Base-by-base conservation (phyloP, 768 basidiomycete genomes). In the Boletus huronensis region DNA sequence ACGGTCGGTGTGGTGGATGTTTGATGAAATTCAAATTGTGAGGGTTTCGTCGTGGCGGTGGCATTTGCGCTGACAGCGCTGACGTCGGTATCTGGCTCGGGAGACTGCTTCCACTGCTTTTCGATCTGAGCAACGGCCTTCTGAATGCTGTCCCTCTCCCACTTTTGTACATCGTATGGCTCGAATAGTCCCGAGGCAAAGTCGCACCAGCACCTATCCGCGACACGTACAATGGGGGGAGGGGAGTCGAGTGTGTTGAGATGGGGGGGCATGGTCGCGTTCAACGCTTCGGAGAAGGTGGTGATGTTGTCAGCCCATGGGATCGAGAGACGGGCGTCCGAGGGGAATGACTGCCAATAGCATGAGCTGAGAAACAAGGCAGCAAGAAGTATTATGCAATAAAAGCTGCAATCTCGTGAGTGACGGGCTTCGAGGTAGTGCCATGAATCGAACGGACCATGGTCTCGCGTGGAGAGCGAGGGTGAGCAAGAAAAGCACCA, bases 151-250 rank as follows among this genome's bases (percentile, higher is more conserved):
- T 78, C 68, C 58, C 71, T 69, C 65, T 93, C 90, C 90, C 90
- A 93, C 44, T 77, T 77, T 31, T 87, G 81, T 44, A 85, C 75
- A 58, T 92, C 86, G 71, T 84, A 91, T 7, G 89, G 86, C 58
- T 87, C 83, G 61, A 93, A 93, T 55, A 90, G 74, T 14, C 79
- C 77, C 17, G 75, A 72, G 19, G 83, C 80, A 55, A 91, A 74
- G 63, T 93, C 90, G 60, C 90, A 93, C 91, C 91, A 93, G 65
- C 91, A 93, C 43, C 90, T 82, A 61, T 93, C 91, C 5, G 79
- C 76, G 3, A 88, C 77, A 26, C 80, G 82, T 46, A 93, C 82
- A 43, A 82, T 77, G 2, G 77, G 70, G 0, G 86, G 85, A 5
- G 81, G 58, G 11, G 80, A 54, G 14, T 70, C 56, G 19, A 63